phyloP scores from a whole-genome alignment of 2,329 filamentous ascomycete genomes.

The Phialophora expanda region DNA sequence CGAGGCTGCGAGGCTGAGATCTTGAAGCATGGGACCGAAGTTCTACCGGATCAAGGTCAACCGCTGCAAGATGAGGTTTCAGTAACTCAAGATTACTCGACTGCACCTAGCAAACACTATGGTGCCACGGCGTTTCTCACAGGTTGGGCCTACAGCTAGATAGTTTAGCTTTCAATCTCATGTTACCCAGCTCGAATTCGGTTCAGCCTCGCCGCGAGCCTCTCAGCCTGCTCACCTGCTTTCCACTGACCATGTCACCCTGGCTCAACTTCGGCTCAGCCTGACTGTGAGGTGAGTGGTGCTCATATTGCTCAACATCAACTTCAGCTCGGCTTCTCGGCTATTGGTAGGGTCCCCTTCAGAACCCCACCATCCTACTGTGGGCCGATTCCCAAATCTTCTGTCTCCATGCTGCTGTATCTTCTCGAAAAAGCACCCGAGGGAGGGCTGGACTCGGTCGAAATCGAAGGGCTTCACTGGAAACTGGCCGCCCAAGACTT shows the following conservation, averaged over 20 bases:
- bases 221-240: too few relatives aligned
- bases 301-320: background rate
- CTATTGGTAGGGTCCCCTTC: background rate
- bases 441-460: conserved; percentile 1
- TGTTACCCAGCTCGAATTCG: too few relatives aligned
- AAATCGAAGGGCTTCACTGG: conserved; percentile 12
- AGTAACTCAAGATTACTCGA: too few relatives aligned
- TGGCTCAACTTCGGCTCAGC: conserved; percentile 1
- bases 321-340: too few relatives aligned
- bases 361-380: background rate
- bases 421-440: conserved; percentile 16
- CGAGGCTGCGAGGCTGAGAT: background rate
- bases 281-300: background rate
- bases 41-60: background rate
- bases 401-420: conserved; percentile 10
- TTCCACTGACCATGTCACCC: background rate
- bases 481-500: conserved; percentile 8
- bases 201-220: too few relatives aligned
- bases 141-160: too few relatives aligned
- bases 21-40: background rate
- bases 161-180: too few relatives aligned
- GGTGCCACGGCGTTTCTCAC: too few relatives aligned
- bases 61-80: too few relatives aligned
- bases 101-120: too few relatives aligned
- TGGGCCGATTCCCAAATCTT: background rate